Evolutionary conservation across 306 rosid genomes (phyloP), one percentile per base, ranked within the genome.

Genomic region (Acacia acuminata): DNA sequence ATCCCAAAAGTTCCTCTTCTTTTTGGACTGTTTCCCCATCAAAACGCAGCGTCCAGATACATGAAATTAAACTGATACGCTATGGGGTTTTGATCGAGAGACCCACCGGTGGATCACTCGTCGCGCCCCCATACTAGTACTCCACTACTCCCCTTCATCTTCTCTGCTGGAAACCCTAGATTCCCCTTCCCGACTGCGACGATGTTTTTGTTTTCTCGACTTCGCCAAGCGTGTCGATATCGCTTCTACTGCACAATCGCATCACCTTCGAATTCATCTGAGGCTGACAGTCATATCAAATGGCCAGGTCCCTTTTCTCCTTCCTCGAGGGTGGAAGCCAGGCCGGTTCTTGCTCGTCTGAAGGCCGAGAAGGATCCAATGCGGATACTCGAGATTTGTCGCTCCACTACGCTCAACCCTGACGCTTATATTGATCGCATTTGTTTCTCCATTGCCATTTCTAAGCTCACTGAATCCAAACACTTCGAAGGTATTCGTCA

Each of bases 391-490:
- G 90, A 88, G 1, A 88, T 95, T 80, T 92, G 95, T 82, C 89
- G 92, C 73, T 90, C 98, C 32, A 92, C 95, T 16, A 50, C 89
- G 10, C 93, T 95, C 80, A 80, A 91, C 2, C 98, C 97, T 3
- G 94, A 87, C n/a, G 75, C 75, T 11, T 90, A 88, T 60, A 88
- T 93, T 65, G 97, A 95, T 69, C 98, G 97, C 55, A 20, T 88
- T 44, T 87, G 90, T 19, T 79, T 93, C 79, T 92, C 97, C 70
- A 48, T 79, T n/a, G 98, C 99, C 76, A 69, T 90, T 32, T 51
- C 88, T 70, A 83, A 88, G 84, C 99, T 95, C 82, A 44, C 90
- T 27, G 74, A 76, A n/a, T 85, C 84, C 55, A 83, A 90, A 45
- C 86, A 90, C 84, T 87, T 87, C 78, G 92, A 88, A 73, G 83